These are phyloP conservation scores for Canavalia ensiformis DNA, from an alignment of 306 rosid genomes.

Conservation along the genomic window DNA sequence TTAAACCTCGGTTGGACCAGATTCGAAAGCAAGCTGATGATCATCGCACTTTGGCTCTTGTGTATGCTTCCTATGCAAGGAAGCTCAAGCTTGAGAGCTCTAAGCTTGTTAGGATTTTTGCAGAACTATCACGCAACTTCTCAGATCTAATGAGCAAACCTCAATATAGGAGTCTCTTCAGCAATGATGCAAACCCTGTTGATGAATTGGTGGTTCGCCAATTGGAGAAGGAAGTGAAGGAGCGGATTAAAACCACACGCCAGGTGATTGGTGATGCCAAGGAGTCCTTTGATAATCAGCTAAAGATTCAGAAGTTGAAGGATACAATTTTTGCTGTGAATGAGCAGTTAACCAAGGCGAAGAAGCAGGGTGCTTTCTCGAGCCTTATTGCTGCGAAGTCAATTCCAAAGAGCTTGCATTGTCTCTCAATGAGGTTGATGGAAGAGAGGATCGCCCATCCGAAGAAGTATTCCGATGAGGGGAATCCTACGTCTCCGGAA, in stretches of 20 bases:
- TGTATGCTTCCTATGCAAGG: slow-evolving; percentile 83
- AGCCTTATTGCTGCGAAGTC: slow-evolving; percentile 92
- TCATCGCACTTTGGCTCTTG: slow-evolving; percentile 76
- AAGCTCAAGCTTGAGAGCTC: slow-evolving; percentile 94
- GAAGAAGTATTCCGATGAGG: slow-evolving; percentile 67
- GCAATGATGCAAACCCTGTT: slow-evolving; percentile 63
- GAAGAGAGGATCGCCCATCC: slow-evolving; percentile 83
- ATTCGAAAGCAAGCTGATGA: slow-evolving; percentile 95
- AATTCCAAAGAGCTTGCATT: slow-evolving; percentile 82
- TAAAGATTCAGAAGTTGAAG: slow-evolving; percentile 95
- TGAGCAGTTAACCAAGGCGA: slow-evolving; percentile 84
- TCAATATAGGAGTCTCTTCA: slow-evolving; percentile 58
- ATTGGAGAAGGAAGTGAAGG: slow-evolving; percentile 94
- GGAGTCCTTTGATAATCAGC: slow-evolving; percentile 91
- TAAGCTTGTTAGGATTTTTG: slow-evolving; percentile 83
- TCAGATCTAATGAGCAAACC: slow-evolving; percentile 82
- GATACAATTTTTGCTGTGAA: slow-evolving; percentile 90
- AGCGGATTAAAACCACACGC: slow-evolving; percentile 80
- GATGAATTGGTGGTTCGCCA: slow-evolving; percentile 81
- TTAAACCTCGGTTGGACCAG: slow-evolving; percentile 91
- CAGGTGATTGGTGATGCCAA: slow-evolving; percentile 88
- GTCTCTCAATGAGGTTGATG: slow-evolving; percentile 77
- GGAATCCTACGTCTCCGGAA: slow-evolving; percentile 66
- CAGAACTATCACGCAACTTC: slow-evolving; percentile 80
- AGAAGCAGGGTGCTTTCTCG: slow-evolving; percentile 97